A percentile compares a stretch with the other conserved stretches of the same genome.
phyloP scores from a whole-genome alignment of 129 eudicot genomes.

The Centella asiatica region DNA sequence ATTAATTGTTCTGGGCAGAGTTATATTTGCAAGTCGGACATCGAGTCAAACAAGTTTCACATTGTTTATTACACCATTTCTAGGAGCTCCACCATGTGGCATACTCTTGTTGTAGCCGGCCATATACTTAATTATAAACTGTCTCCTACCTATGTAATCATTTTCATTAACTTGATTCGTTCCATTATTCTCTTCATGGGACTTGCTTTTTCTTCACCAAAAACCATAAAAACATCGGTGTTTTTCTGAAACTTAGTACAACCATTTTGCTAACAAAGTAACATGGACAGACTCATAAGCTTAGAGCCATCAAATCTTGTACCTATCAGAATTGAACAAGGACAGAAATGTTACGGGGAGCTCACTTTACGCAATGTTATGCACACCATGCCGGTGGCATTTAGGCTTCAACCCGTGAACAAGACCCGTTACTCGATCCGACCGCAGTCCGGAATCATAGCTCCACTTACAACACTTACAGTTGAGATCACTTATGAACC shows the following conservation, averaged over 20 bases:
- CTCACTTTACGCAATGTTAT: constrained; percentile 66
- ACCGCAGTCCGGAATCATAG: constrained; percentile 65
- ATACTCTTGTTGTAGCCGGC: constrained; percentile 41
- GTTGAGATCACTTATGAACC: constrained; percentile 42
- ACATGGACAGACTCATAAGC: constrained; percentile 66
- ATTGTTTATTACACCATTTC: constrained; percentile 44
- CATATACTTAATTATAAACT: constrained; percentile 1
- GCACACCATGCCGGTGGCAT: constrained; percentile 93
- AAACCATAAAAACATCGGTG: neutral
- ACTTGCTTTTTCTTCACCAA: neutral
- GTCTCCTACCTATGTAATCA: constrained; percentile 1
- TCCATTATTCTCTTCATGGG: neutral
- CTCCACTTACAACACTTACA: constrained; percentile 39
- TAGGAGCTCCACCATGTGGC: constrained; percentile 49
- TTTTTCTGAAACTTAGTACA: neutral
- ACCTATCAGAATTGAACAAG: constrained; percentile 46
- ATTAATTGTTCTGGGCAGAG: neutral
- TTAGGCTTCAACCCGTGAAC: constrained; percentile 50
- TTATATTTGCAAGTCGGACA: constrained; percentile 18
- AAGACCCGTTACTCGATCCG: constrained; percentile 40
- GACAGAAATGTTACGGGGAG: constrained; percentile 53
- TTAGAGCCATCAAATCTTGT: constrained; percentile 76
- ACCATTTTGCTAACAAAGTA: neutral
- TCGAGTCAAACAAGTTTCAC: constrained; percentile 60
- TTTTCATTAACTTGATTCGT: neutral